Evolutionary conservation across 164 flowering plant genomes (phyloP).

Genomic region (Liriodendron chinense): DNA sequence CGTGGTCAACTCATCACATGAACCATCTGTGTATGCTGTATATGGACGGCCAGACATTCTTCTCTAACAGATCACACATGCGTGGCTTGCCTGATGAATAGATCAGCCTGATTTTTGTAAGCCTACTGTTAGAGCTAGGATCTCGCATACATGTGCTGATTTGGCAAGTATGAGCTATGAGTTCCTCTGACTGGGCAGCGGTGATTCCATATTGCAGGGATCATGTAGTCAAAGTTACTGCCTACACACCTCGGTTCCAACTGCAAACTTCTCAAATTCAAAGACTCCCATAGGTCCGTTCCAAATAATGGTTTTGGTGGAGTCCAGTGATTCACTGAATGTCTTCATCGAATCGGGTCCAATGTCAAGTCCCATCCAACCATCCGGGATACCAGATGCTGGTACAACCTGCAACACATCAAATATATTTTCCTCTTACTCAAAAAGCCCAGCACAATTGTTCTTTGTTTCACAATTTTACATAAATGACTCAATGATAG

Average conservation of each 20-base stretch:
- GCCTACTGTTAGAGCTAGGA: too few relatives aligned
- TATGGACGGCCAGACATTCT: too few relatives aligned
- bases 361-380: constrained; percentile 88
- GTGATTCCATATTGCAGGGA: neutral
- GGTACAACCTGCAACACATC: constrained; percentile 48
- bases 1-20: too few relatives aligned
- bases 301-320: constrained; percentile 76
- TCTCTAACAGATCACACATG: too few relatives aligned
- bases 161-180: neutral
- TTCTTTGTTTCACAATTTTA: too few relatives aligned
- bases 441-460: neutral
- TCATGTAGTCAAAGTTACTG: neutral
- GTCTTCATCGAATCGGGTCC: constrained; percentile 72
- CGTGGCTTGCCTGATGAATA: too few relatives aligned
- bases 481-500: neutral
- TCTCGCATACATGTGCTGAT: neutral
- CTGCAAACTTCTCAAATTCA: constrained; percentile 82
- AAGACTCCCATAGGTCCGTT: constrained; percentile 95
- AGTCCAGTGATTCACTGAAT: constrained; percentile 56
- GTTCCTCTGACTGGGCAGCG: neutral
- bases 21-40: too few relatives aligned
- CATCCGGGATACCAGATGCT: constrained; percentile 64
- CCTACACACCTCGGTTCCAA: constrained; percentile 67
- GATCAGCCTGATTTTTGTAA: too few relatives aligned
- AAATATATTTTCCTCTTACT: neutral